A percentile compares a stretch with the other conserved stretches of the same genome.
Evolutionary conservation across 192 early-diverging fungal genomes (phyloP).

Genomic region (Chytriomyces confervae): DNA sequence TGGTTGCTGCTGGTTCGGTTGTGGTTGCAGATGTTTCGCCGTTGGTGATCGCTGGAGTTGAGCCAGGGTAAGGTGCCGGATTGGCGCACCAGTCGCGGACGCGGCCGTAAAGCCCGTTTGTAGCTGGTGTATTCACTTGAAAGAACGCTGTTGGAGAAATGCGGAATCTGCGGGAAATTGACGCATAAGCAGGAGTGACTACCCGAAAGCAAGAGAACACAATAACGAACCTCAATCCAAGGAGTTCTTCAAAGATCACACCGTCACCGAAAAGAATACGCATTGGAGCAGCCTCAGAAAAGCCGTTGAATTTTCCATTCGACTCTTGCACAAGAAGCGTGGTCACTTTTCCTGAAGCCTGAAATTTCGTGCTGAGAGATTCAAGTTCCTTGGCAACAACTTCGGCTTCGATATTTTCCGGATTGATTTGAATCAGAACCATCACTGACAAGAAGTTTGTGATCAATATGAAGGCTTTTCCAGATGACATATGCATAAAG

Average conservation of each 20-base stretch:
- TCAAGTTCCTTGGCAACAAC: conserved; percentile 44
- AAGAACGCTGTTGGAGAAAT: conserved; percentile 80
- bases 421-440: conserved; percentile 69
- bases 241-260: conserved; percentile 67
- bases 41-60: background rate
- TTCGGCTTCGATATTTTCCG: conserved; percentile 46
- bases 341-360: conserved; percentile 42
- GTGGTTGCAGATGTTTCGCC: conserved; percentile 16
- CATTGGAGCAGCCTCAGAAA: conserved; percentile 54
- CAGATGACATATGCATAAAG: background rate
- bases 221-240: conserved; percentile 52
- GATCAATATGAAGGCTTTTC: background rate
- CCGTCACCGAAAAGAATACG: conserved; percentile 59
- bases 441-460: conserved; percentile 44
- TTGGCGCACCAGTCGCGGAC: conserved; percentile 58
- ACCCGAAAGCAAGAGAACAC: conserved; percentile 10
- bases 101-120: conserved; percentile 67
- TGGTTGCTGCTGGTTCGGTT: conserved; percentile 13
- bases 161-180: conserved; percentile 55
- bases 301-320: conserved; percentile 61
- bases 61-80: conserved; percentile 27
- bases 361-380: conserved; percentile 28
- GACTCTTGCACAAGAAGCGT: conserved; percentile 58
- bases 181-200: background rate
- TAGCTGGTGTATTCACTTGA: conserved; percentile 77